Evolutionary conservation across 805 yeast genomes (phyloP).

Genomic region (Teunomyces kruisii): DNA sequence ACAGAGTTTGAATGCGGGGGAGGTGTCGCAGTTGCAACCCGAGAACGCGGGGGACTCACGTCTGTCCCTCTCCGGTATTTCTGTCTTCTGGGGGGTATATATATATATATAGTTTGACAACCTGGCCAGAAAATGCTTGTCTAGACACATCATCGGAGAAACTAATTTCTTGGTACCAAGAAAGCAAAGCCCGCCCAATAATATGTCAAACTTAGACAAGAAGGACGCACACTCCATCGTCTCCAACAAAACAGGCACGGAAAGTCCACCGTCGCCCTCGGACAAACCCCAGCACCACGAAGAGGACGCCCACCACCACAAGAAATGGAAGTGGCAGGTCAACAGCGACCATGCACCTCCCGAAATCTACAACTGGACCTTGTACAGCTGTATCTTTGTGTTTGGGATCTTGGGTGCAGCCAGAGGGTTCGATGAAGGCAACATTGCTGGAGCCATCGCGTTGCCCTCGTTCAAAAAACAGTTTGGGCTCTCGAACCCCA

Average conservation of each 20-base stretch:
- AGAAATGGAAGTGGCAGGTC: slow-evolving; percentile 15
- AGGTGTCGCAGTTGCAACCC: too few relatives aligned
- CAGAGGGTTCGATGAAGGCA: slow-evolving; percentile 24
- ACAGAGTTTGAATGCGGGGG: too few relatives aligned
- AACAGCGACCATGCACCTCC: slow-evolving; percentile 19
- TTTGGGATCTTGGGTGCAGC: slow-evolving; percentile 25
- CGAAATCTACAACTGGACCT: slow-evolving; percentile 21
- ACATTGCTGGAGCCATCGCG: slow-evolving; percentile 20
- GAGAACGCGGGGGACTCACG: too few relatives aligned
- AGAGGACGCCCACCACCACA: neutral
- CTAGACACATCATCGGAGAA: too few relatives aligned
- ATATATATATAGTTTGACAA: neutral
- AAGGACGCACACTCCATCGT: slow-evolving; percentile 3
- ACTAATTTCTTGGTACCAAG: neutral
- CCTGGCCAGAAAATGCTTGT: neutral
- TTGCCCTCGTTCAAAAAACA: slow-evolving; percentile 16
- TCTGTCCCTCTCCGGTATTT: too few relatives aligned
- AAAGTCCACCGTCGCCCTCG: neutral
- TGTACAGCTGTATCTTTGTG: slow-evolving; percentile 18
- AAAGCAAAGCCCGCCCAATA: neutral
- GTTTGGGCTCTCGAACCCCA: slow-evolving; percentile 16
- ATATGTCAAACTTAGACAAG: slow-evolving; percentile 2
- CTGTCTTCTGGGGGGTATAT: too few relatives aligned
- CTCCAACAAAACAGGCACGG: neutral
- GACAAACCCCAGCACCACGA: neutral